Percentiles rank a stretch among this genome's conserved stretches.
phyloP scores from a whole-genome alignment of 2,329 filamentous ascomycete genomes.

The Sclerotinia subarctica region DNA sequence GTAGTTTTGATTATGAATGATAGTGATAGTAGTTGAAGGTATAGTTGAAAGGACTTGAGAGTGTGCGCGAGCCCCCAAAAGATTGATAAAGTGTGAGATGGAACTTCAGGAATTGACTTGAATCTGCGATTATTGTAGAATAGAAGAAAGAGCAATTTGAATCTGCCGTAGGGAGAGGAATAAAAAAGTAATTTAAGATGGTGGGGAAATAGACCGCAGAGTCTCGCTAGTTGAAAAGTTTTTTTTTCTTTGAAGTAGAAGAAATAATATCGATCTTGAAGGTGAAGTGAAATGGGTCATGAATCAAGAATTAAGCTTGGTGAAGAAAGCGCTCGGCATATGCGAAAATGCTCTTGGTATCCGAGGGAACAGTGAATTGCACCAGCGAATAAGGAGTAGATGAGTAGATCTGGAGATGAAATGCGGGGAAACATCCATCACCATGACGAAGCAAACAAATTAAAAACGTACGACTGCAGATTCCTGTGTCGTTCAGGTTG shows the following conservation, averaged over 20 bases:
- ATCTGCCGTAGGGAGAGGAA: neutral
- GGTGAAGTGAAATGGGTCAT: neutral
- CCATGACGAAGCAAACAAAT: neutral
- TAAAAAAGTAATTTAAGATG: neutral
- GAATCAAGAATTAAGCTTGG: neutral
- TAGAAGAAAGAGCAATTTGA: neutral
- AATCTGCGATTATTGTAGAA: neutral
- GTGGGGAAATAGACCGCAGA: neutral
- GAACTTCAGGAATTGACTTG: neutral
- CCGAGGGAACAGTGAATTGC: slow-evolving; percentile 1
- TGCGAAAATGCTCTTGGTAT: neutral
- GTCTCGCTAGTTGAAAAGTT: slow-evolving; percentile 2
- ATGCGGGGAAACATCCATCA: slow-evolving; percentile 2
- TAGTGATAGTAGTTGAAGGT: neutral
- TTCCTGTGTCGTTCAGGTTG: neutral
- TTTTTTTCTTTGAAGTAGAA: slow-evolving; percentile 10
- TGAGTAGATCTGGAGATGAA: neutral
- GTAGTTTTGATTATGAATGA: slow-evolving; percentile 2
- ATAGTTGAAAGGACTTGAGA: neutral
- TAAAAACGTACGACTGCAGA: neutral
- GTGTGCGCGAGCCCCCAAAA: neutral
- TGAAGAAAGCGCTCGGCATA: neutral
- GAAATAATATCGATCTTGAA: neutral
- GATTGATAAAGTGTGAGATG: neutral
- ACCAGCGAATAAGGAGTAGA: neutral